phyloP scores from a whole-genome alignment of 805 yeast species.

The Maudiozyma barnettii region DNA sequence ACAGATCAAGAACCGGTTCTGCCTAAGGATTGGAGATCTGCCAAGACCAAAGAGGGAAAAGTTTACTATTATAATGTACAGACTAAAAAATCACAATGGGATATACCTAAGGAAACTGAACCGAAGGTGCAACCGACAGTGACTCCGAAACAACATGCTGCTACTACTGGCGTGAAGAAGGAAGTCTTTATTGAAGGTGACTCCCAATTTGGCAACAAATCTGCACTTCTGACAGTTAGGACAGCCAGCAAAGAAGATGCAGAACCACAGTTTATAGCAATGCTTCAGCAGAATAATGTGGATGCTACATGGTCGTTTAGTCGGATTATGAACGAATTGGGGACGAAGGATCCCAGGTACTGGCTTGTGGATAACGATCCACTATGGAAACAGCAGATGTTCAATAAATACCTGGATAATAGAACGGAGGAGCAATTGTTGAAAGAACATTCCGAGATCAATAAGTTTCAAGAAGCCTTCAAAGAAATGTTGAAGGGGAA shows the following conservation, averaged over 20 bases:
- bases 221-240: slow-evolving; percentile 25
- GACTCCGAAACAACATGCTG: not conserved
- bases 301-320: slow-evolving; percentile 72
- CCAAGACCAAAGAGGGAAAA: slow-evolving; percentile 44
- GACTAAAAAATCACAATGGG: slow-evolving; percentile 68
- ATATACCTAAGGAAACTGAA: not conserved
- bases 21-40: slow-evolving; percentile 40
- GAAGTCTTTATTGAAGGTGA: not conserved
- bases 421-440: slow-evolving; percentile 41
- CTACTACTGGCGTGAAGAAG: not conserved
- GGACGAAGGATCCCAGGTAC: slow-evolving; percentile 52
- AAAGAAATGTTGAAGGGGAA: slow-evolving; percentile 35
- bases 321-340: slow-evolving; percentile 43
- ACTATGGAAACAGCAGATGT: slow-evolving; percentile 45
- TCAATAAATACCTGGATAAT: slow-evolving; percentile 54
- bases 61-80: slow-evolving; percentile 59
- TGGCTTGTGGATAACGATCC: slow-evolving; percentile 57
- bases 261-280: slow-evolving; percentile 37
- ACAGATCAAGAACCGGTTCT: not conserved
- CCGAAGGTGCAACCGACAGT: not conserved
- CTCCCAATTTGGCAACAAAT: slow-evolving; percentile 14
- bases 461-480: slow-evolving; percentile 49
- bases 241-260: slow-evolving; percentile 29
- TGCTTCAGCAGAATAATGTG: slow-evolving; percentile 48
- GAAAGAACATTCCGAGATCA: slow-evolving; percentile 43